Evolutionary conservation across 352 stramenopile genomes (phyloP), one percentile per base, ranked within the genome.

Genomic region (Phytophthora macrochlamydospora): DNA sequence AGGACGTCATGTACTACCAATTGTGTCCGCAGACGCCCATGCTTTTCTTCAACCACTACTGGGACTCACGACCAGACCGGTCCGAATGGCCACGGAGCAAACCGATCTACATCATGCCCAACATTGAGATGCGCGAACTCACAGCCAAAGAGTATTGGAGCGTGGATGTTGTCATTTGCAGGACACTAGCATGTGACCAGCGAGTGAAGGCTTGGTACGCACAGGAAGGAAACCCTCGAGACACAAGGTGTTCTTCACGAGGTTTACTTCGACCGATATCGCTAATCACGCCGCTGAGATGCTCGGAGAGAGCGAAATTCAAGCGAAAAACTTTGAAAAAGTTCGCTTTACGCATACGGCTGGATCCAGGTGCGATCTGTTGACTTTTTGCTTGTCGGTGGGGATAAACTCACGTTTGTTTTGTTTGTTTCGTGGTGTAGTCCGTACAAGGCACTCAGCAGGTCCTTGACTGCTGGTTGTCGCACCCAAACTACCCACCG

Each of bases 11-110:
- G 51, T 89, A 91, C 69, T 76, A 82, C 56, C 77, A 91, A 2
- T 48, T 87, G 42, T 87, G 78, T 48, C 78, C 76, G 8, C 49
- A 46, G 11, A 85, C 69, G 8, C 67, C 73, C 0, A 55, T 85
- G 58, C 9, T 87, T 11, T 81, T 87, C 32, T 68, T 87, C 38
- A 87, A 87, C 52, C 78, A 85, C 24, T 83, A 87, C 42, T 87
- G 78, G 78, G 59, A 82, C 49, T 56, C 33, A 0, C 42, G 68
- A 0, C 56, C 51, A 11, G 46, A 60, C 4, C 32, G 30, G 12
- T 45, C 56, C 1, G 48, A 61, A 1, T 80, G 71, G 62, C 71
- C 65, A 4, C n/a, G 35, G 12, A 32, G 48, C 5, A 87, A 85
- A 28, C 68, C 74, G 0, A 60, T 87, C 43, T 87, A 78, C 53